Base-by-base conservation (phyloP, 352 stramenopile genomes). In the Thraustochytrium sp. region DNA sequence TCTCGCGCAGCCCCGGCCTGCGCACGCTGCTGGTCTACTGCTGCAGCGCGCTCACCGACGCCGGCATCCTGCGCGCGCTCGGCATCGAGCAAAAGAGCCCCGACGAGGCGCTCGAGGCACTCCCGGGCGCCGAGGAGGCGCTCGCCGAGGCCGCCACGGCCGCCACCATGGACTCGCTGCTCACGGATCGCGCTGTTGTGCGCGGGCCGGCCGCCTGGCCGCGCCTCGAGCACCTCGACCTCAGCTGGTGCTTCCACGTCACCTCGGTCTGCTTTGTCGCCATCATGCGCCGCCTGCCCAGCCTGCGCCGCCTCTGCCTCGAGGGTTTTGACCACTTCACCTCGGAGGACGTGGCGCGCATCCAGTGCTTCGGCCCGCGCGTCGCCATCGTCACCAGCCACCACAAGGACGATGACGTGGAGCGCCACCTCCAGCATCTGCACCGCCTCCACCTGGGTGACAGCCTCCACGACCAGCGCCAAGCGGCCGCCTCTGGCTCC, bases 171-270 rank as follows among this genome's bases (percentile, higher is more conserved):
- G 9, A 44, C 36, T 72, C 59, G 11, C 40, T 72, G 13, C 31
- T 72, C 18, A 72, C 59, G 13, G 59, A 72, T 1, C 42, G 26
- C 9, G 42, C 59, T 26, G 59, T 31, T 21, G 59, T 72, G 16
- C 42, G 26, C 13, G 26, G 26, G 36, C 59, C 59, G 8, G 59
- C 46, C 16, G 59, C 59, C 16, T 72, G 59, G 59, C 59, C 59
- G 26, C 59, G 11, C 34, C 26, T 72, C 13, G 40, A 49, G 36
- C 59, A 72, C 59, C 40, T 72, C 23, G 59, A 72, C 26, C 59
- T 72, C 26, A 48, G 59, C 40, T 72, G 59, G 59, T 72, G 59
- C 59, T 72, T 72, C n/a, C 59, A 72, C 40, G 31, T 72, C 26
- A 44, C 59, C 46, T 21, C 40, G 59, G 26, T 31, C 16, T 72